Evolutionary conservation across 2,329 filamentous ascomycete genomes (phyloP), one percentile per base, ranked within the genome.

Genomic region (Sclerotiophoma versabilis): DNA sequence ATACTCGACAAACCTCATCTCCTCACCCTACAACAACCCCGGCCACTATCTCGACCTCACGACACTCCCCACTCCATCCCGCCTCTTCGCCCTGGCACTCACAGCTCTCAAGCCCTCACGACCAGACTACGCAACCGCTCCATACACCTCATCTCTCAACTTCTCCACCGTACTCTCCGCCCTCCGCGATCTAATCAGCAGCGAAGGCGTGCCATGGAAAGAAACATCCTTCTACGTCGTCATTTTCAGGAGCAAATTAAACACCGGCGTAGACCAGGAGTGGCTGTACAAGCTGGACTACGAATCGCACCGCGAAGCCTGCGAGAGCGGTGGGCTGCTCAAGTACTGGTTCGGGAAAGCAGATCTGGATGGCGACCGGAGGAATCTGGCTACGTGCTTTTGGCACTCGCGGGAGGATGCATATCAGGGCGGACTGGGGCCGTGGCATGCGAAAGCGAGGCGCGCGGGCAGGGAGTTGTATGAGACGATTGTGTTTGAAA

Each of bases 281-380:
- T 81, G 88, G 54, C 82, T 96, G 32, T 87, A 87, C 33, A 80
- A 82, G 22, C 81, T 96, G 26, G 93, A 96, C 75, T 87, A 88
- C 69, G 86, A 86, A 54, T 90, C 90, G 6, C 92, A 96, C 72
- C 81, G 84, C 20, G 92, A 96, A 73, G 93, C 93, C 11, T 88
- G 87, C 15, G 83, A 83, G 32, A 90, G 87, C 66, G 92, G 92
- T 5, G 92, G 92, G 0, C 84, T 97, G 69, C 77, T 96, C 69
- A 96, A 96, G 75, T 96, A 97, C 76, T 96, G 93, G 92, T 96
- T 96, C 74, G 91, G 92, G 2, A 81, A 79, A 27, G 87, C 89
- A 17, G 86, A 96, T 76, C 6, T 49, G 17, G 23, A 26, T 1
- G 78, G 74, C 36, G 80, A 89, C 45, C 82, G 88, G 58, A 81